Evolutionary conservation across 75 land plant genomes (phyloP), one percentile per base, ranked within the genome.

Genomic region (Picea glauca): DNA sequence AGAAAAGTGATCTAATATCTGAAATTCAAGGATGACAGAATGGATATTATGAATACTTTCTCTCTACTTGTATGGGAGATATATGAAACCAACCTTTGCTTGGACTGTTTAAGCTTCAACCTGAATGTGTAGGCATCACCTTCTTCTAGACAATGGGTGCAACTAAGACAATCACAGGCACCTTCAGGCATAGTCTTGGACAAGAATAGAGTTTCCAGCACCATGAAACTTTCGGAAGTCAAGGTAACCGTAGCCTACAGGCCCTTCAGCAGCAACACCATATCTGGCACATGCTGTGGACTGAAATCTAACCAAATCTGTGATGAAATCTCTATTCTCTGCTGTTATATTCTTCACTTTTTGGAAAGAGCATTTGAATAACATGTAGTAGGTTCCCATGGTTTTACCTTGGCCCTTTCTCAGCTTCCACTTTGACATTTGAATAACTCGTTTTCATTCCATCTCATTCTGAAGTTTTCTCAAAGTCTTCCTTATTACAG

Each of bases 331-430:
- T 38, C 40, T 38, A 38, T 38, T 38, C 3, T 38, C 0, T 38
- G 4, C 40, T 38, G 40, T 38, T 38, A 3, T 38, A 38, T 78
- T 60, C 99, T 85, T 20, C 87, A 87, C 84, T 96, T 97, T 72
- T 89, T 85, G 32, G 87, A 87, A 35, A 96, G 85, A 46, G 99
- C 99, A 84, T 89, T 85, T 62, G 40, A 96, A 65, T 64, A 96
- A 82, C 1, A 84, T 68, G 56, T 57, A 84, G 83, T 94, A 38
- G 40, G 40, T 38, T 38, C 92, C 93, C 95, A 96, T 89, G 33
- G 99, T 94, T 80, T 80, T 89, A 11, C 97, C 99, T 81, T 96
- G 99, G 31, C 99, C 98, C 90, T 96, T 96, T 80, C 93, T 93
- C 56, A 96, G 62, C 97, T 94, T 96, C 99, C 99, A 94, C 79